Conservation (phyloP, 2,329 filamentous ascomycete species). For the Aspergillus bombycis region DNA sequence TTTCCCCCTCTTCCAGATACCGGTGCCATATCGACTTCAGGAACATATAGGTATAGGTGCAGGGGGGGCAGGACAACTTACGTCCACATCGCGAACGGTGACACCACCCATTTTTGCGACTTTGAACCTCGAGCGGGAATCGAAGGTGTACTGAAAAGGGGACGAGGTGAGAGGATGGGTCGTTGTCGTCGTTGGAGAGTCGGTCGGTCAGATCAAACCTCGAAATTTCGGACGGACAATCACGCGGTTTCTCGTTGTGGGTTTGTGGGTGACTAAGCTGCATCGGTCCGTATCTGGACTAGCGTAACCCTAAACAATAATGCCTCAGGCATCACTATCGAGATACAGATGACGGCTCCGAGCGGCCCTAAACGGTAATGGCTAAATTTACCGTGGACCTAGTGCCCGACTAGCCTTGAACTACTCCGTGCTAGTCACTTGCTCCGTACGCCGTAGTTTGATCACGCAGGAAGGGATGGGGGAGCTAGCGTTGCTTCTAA, state of each 20-base stretch:
- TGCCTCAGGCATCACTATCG: conserved; percentile 17
- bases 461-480: background rate
- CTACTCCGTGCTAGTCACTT: background rate
- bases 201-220: conserved; percentile 30
- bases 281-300: conserved; percentile 46
- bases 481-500: background rate
- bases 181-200: conserved; percentile 44
- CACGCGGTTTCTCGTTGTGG: conserved; percentile 36
- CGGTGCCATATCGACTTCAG: conserved; percentile 12
- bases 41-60: conserved; percentile 20
- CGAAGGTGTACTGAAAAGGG: conserved; percentile 32
- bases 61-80: conserved; percentile 43
- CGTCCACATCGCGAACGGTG: conserved; percentile 68
- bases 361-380: background rate
- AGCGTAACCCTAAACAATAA: conserved; percentile 42
- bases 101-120: conserved; percentile 68
- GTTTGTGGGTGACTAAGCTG: conserved; percentile 35
- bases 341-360: background rate
- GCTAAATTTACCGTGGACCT: background rate
- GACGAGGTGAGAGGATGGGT: conserved; percentile 40
- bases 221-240: conserved; percentile 43
- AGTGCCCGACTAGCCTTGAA: background rate
- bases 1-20: conserved; percentile 14
- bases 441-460: background rate
- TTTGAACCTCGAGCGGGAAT: conserved; percentile 31